phyloP scores from a whole-genome alignment of 768 basidiomycete genomes.

The Pholiota molesta region DNA sequence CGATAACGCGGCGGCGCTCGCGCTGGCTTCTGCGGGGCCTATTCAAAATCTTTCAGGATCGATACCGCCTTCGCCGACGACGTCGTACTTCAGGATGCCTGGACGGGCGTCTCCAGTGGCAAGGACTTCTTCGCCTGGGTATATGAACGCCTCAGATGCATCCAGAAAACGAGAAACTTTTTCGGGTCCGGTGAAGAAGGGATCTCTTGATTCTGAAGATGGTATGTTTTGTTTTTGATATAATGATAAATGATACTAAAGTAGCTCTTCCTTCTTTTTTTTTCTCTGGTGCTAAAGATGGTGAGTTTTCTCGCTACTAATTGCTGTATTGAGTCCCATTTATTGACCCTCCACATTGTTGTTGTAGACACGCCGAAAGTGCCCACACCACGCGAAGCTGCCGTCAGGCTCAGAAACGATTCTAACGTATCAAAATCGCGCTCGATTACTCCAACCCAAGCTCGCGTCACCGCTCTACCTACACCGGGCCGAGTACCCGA shows the following conservation, averaged over 20 bases:
- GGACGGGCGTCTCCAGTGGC: slow-evolving; percentile 6
- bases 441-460: slow-evolving; percentile 1
- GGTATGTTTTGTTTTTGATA: not conserved
- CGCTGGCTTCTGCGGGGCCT: slow-evolving; percentile 22
- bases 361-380: not conserved
- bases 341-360: not conserved
- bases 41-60: slow-evolving; percentile 11
- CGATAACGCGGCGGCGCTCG: slow-evolving; percentile 8
- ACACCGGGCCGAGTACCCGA: slow-evolving; percentile 5
- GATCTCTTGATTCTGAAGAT: slow-evolving; percentile 8
- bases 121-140: slow-evolving; percentile 3
- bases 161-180: not conserved
- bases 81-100: slow-evolving; percentile 12
- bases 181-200: not conserved
- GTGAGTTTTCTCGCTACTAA: not conserved
- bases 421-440: slow-evolving; percentile 4
- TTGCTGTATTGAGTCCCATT: not conserved
- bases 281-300: not conserved
- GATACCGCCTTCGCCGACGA: slow-evolving; percentile 15
- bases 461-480: not conserved
- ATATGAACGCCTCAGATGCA: not conserved
- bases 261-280: not conserved
- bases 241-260: not conserved
- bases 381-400: slow-evolving; percentile 5
- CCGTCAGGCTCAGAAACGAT: slow-evolving; percentile 1